These are phyloP conservation scores for Psilocybe azurescens DNA, from an alignment of 768 basidiomycete species.

Conservation along the genomic window DNA sequence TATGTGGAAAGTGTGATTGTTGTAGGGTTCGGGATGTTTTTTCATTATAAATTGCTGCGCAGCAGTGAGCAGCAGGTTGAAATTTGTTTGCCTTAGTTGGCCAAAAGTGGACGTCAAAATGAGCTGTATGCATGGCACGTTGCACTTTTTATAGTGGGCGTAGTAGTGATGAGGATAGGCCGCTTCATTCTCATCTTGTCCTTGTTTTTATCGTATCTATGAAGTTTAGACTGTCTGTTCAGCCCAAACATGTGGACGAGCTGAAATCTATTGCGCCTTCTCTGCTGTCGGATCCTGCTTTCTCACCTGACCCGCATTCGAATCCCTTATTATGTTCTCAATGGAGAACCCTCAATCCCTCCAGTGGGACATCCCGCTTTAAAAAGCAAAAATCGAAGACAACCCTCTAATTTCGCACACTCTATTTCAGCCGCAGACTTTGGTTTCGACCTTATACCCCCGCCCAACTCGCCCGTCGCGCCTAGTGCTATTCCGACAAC, in stretches of 20 bases:
- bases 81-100: constrained; percentile 24
- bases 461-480: constrained; percentile 38
- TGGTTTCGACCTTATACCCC: constrained; percentile 35
- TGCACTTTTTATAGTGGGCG: constrained; percentile 10
- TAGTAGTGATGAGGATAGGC: neutral
- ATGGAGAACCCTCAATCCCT: constrained; percentile 29
- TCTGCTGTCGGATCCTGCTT: constrained; percentile 55
- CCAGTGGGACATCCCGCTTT: constrained; percentile 37
- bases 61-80: neutral
- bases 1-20: neutral
- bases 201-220: constrained; percentile 16
- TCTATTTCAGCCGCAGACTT: constrained; percentile 19
- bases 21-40: neutral
- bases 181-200: neutral
- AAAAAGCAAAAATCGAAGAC: constrained; percentile 27
- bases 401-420: constrained; percentile 14
- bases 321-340: constrained; percentile 49
- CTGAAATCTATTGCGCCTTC: constrained; percentile 27
- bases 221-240: constrained; percentile 24
- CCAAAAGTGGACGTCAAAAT: neutral
- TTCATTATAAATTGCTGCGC: neutral
- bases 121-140: constrained; percentile 5
- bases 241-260: constrained; percentile 10
- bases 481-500: constrained; percentile 21
- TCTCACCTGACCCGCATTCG: constrained; percentile 58